phyloP scores from a whole-genome alignment of 2,329 filamentous ascomycete species.

The Arthrobotrys sinensis region DNA sequence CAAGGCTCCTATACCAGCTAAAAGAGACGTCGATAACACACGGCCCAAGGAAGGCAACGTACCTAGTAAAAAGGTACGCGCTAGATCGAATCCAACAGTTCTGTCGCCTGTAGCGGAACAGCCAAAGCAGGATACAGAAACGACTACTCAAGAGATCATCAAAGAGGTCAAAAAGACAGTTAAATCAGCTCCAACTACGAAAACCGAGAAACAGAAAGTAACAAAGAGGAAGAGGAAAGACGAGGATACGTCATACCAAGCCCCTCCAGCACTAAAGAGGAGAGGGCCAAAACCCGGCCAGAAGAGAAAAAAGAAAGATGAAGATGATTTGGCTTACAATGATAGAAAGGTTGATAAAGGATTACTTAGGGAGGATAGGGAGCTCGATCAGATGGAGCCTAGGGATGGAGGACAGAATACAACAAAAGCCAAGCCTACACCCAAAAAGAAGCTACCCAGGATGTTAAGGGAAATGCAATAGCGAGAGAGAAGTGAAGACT shows the following conservation, averaged over 20 bases:
- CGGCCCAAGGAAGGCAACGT: too few relatives aligned
- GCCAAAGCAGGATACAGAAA: background rate
- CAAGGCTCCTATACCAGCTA: too few relatives aligned
- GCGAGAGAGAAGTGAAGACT: background rate
- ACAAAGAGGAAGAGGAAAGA: slow-evolving; percentile 6
- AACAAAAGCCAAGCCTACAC: background rate
- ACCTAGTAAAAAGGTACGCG: background rate
- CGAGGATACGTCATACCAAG: background rate
- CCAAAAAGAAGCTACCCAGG: slow-evolving; percentile 1
- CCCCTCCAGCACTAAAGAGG: slow-evolving; percentile 7
- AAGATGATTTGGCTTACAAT: background rate
- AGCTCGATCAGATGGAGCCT: background rate
- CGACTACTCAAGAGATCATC: background rate
- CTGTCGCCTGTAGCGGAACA: background rate
- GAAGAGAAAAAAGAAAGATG: slow-evolving; percentile 11
- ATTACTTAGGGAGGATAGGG: background rate
- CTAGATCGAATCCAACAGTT: background rate
- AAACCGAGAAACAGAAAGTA: background rate
- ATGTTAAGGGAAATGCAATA: slow-evolving; percentile 6
- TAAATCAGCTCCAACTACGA: background rate
- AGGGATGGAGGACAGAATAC: background rate
- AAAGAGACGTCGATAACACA: too few relatives aligned
- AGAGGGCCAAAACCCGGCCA: background rate
- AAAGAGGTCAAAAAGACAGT: background rate
- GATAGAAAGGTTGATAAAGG: background rate